Evolutionary conservation across 306 rosid genomes (phyloP), one percentile per base, ranked within the genome.

Genomic region (Malus orientalis): DNA sequence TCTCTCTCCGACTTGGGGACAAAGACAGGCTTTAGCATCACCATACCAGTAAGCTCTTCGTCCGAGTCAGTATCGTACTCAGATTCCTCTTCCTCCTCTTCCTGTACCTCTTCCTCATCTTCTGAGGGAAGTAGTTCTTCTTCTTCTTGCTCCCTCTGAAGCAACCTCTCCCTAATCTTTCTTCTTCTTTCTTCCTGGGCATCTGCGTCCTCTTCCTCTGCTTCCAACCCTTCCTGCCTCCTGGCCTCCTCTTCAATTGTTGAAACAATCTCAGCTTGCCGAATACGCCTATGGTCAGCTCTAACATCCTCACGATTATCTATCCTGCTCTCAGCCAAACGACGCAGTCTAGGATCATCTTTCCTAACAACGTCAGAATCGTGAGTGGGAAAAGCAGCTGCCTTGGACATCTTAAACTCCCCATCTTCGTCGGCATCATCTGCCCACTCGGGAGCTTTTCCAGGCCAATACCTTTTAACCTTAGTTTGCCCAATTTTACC

Each of bases 401-500:
- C 88, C 87, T 77, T 70, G 33, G 86, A 66, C 73, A 88, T 76
- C 62, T 91, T 83, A 76, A 92, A 75, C 70, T 94, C 98, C 5
- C 71, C 91, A 19, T 90, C 98, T 80, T 95, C 96, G 8, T 74
- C 82, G 15, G 79, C 89, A 11, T 89, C 96, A 72, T 92, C 98
- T 22, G 89, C 97, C 97, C 97, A 95, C 84, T 92, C 98, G 0
- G 98, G 98, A 53, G 86, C 97, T 82, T 93, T 92, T 69, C 98
- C 98, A 0, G 98, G 98, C 98, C 98, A 95, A 82, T 95, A 95
- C 76, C 97, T 85, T 77, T 86, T 87, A 44, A 95, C 97, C 69
- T 90, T 95, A 1, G 97, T 95, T 82, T 89, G 93, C 57, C 97
- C 97, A 73, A 95, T 95, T 90, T 90, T 95, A 81, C 98, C 98